These are phyloP conservation scores for Fusarium falciforme DNA, from an alignment of 2,329 filamentous ascomycete genomes.

Conservation along the genomic window DNA sequence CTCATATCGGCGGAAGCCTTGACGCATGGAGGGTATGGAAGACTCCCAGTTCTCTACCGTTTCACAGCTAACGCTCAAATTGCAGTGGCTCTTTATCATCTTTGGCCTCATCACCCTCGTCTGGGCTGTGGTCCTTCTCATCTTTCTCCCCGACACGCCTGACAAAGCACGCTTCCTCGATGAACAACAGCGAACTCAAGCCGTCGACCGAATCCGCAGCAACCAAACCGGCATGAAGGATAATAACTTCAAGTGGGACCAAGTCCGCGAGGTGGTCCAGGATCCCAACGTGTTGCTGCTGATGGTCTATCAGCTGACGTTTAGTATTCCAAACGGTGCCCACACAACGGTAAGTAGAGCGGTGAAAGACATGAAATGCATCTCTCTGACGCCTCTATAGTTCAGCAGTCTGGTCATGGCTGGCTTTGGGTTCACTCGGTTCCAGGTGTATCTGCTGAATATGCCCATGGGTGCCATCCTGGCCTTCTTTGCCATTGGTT, in stretches of 20 bases:
- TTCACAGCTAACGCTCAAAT: not conserved
- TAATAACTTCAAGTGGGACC: constrained; percentile 36
- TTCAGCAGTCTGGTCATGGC: constrained; percentile 42
- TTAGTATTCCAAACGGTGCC: constrained; percentile 38
- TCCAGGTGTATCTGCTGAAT: constrained; percentile 37
- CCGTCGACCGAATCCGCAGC: constrained; percentile 28
- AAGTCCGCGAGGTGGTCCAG: constrained; percentile 33
- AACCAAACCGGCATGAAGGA: constrained; percentile 39
- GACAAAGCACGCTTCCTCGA: constrained; percentile 29
- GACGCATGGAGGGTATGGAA: constrained; percentile 32
- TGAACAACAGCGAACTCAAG: constrained; percentile 23
- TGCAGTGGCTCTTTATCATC: constrained; percentile 38
- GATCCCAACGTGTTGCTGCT: constrained; percentile 36
- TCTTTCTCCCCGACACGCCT: constrained; percentile 36
- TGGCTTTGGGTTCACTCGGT: constrained; percentile 33
- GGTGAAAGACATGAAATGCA: fast-evolving
- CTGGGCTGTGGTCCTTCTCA: constrained; percentile 20
- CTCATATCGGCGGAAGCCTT: constrained; percentile 28
- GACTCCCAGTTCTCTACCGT: not conserved
- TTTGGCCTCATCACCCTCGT: constrained; percentile 36
- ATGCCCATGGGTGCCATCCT: constrained; percentile 39
- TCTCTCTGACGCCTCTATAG: constrained; percentile 3
- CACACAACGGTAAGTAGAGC: constrained; percentile 27
- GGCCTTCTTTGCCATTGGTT: constrained; percentile 29
- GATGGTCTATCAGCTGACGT: constrained; percentile 32